Evolutionary conservation across 257 asterid genomes (phyloP).

Genomic region (Buddleja alternifolia): DNA sequence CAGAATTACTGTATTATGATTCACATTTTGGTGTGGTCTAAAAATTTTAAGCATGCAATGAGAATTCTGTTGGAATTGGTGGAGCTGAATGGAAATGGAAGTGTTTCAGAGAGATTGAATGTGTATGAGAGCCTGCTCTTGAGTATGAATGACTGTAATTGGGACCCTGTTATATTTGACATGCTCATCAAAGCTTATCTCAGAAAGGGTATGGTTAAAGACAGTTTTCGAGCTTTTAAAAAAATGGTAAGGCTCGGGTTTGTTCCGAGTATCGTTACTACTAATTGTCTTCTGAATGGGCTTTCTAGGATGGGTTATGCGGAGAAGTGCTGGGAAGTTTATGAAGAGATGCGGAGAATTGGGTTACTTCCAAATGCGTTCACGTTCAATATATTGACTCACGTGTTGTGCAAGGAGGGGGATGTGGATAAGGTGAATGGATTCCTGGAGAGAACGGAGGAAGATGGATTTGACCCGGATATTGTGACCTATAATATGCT

Average conservation of each 20-base stretch:
- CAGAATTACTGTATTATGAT: slow-evolving; percentile 59
- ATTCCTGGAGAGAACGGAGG: slow-evolving; percentile 81
- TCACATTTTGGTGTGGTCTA: slow-evolving; percentile 80
- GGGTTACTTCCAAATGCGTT: slow-evolving; percentile 68
- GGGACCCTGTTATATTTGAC: slow-evolving; percentile 88
- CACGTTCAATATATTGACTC: slow-evolving; percentile 75
- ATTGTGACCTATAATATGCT: slow-evolving; percentile 75
- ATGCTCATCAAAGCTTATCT: slow-evolving; percentile 88
- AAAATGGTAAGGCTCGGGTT: slow-evolving; percentile 59
- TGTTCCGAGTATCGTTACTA: slow-evolving; percentile 59
- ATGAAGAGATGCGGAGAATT: slow-evolving; percentile 58
- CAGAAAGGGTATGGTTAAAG: slow-evolving; percentile 53
- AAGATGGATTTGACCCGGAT: slow-evolving; percentile 80
- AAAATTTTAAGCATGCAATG: slow-evolving; percentile 70
- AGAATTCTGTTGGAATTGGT: slow-evolving; percentile 56
- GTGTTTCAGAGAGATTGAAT: slow-evolving; percentile 27
- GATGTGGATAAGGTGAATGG: slow-evolving; percentile 63
- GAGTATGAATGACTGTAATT: slow-evolving; percentile 60
- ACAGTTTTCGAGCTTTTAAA: slow-evolving; percentile 54
- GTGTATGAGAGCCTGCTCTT: slow-evolving; percentile 55
- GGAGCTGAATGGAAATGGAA: slow-evolving; percentile 33
- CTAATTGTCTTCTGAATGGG: slow-evolving; percentile 63
- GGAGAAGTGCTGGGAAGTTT: slow-evolving; percentile 75
- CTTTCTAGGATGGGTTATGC: slow-evolving; percentile 57
- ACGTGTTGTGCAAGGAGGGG: slow-evolving; percentile 68